Evolutionary conservation across 2,329 filamentous ascomycete genomes (phyloP), one percentile per base, ranked within the genome.

Genomic region (Sporothrix brasiliensis): DNA sequence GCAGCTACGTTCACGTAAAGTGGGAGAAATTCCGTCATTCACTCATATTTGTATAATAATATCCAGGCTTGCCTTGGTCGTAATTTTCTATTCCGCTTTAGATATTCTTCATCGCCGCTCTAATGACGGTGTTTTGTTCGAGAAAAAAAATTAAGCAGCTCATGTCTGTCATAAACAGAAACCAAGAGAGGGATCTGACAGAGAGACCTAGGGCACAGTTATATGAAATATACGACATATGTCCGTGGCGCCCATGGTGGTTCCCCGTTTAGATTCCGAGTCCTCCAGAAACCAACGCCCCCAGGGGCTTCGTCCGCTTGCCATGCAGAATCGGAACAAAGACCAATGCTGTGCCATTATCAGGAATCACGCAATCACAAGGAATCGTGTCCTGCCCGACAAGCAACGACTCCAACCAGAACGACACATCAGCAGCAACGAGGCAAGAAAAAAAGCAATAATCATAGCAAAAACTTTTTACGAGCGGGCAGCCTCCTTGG

Each of bases 401-500:
- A 69, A 65, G 67, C 71, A 69, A 69, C 68, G 68, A 68, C 61
- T 63, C 34, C 61, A 65, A 69, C 69, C 70, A 65, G 53, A 69
- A 71, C 69, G 61, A 56, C 67, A 69, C 60, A 56, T 68, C 70
- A 66, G 54, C 52, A 56, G 66, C 70, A 69, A 63, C 47, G 52
- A 72, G 71, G 53, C 67, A 69, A 61, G 24, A 70, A 52, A 41
- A 41, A 61, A 70, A 63, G 68, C 69, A 71, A 69, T 69, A 61
- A 70, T 34, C 41, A 58, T 54, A 69, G n/a, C 54, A 65, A 71
- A 44, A 69, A 67, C 67, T 68, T 71, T 75, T 77, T 78, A 79
- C 75, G 80, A 78, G 73, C 78, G 77, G 82, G 92, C 89, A 82
- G 92, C 92, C 85, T 97, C 94, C 90, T 98, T 98, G 84, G 90